Evolutionary conservation across 257 asterid genomes (phyloP), one percentile per base, ranked within the genome.

Genomic region (Cinchona pubescens): DNA sequence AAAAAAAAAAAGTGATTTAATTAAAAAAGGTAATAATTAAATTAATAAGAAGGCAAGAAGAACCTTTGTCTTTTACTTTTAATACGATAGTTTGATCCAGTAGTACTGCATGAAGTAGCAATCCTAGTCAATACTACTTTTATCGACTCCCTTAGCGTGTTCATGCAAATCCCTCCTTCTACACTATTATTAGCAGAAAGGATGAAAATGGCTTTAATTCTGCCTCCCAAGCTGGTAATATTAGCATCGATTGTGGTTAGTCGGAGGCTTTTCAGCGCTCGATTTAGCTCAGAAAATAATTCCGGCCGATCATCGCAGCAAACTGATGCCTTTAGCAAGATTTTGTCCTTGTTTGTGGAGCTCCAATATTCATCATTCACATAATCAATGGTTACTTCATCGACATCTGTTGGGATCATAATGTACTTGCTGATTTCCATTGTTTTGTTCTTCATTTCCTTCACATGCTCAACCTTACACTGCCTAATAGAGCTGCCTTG

Each of bases 31-130:
- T n/a, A n/a, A n/a, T n/a, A 19, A 64, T 23, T 25, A 53, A 69
- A 75, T 51, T 67, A 83, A 73, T 79, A 74, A 51, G 80, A 37
- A 29, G 92, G 90, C 79, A 83, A 79, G 83, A 93, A 91, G 79
- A 91, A 88, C 92, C 96, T 86, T 75, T 91, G 97, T 76, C 98
- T 85, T 85, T 88, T 91, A 86, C 97, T 93, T 84, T 90, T 81
- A 0, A 85, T 81, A 13, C 88, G 82, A 73, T 79, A 86, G 59
- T 75, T 82, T 8, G 93, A 69, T 0, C 59, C 69, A 58, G 42
- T 46, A 18, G 83, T 58, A 1, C 79, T 76, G 6, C 88, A 82
- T 27, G 95, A 80, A 32, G 80, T 43, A 3, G 84, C 90, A 68
- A 92, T 79, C 21, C 92, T 88, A 69, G 69, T 85, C 86, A 94